These are phyloP conservation scores for Xylariaceae sp. DNA, from an alignment of 2,329 filamentous ascomycete species.

Conservation along the genomic window DNA sequence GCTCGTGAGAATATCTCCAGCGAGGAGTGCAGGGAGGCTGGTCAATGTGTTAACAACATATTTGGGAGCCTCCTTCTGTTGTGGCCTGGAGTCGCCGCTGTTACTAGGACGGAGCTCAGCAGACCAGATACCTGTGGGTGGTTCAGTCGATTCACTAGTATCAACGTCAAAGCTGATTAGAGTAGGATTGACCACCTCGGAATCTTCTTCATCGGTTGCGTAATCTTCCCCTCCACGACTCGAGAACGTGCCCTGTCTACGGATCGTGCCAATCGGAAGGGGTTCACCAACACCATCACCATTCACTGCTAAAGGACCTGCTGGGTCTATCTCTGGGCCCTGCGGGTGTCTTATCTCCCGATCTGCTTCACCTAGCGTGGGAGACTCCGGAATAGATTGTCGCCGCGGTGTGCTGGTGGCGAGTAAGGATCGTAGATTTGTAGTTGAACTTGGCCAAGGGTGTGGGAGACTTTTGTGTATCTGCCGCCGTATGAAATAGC, in stretches of 20 bases:
- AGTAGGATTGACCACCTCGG: constrained; percentile 61
- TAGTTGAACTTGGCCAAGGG: constrained; percentile 30
- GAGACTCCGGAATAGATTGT: constrained; percentile 40
- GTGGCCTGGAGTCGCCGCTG: constrained; percentile 41
- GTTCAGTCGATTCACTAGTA: constrained; percentile 59
- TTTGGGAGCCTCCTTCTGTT: constrained; percentile 42
- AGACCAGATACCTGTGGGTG: constrained; percentile 61
- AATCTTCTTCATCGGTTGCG: constrained; percentile 62
- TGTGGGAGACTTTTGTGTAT: constrained; percentile 50
- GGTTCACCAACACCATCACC: constrained; percentile 38
- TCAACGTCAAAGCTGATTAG: constrained; percentile 69
- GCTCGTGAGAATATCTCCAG: constrained; percentile 55
- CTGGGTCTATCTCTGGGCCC: constrained; percentile 31
- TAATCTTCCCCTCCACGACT: constrained; percentile 55
- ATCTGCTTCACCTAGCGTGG: constrained; percentile 42
- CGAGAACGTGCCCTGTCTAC: constrained; percentile 56
- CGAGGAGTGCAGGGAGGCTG: constrained; percentile 55
- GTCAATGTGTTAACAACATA: constrained; percentile 59
- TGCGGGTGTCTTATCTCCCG: constrained; percentile 40
- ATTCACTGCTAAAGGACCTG: constrained; percentile 41
- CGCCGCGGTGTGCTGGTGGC: constrained; percentile 23
- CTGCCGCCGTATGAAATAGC: constrained; percentile 46
- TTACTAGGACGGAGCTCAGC: constrained; percentile 63
- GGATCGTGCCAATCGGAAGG: constrained; percentile 43
- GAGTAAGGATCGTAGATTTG: constrained; percentile 12